These are phyloP conservation scores for Saccharomyces mikatae DNA, from an alignment of 805 yeast genomes.

Conservation along the genomic window DNA sequence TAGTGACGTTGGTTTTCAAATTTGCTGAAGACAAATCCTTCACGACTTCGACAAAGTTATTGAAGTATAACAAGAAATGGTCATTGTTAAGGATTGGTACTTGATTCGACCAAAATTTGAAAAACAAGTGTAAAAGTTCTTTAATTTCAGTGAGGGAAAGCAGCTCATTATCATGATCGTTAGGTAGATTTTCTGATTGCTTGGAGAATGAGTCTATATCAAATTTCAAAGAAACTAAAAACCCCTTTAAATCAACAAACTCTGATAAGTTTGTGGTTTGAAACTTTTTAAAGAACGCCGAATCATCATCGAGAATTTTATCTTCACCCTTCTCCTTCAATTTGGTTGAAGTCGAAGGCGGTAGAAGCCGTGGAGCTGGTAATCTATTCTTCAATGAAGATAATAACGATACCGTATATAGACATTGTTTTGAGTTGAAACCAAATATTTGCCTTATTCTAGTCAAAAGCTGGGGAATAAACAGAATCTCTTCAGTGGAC, in stretches of 20 bases:
- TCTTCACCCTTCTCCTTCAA: not conserved
- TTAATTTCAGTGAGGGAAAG: constrained; percentile 38
- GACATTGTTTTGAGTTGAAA: constrained; percentile 61
- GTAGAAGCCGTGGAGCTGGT: constrained; percentile 28
- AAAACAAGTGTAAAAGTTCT: constrained; percentile 56
- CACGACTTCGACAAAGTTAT: constrained; percentile 15
- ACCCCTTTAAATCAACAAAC: constrained; percentile 20
- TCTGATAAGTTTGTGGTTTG: constrained; percentile 22
- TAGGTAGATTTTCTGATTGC: not conserved
- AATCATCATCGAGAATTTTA: not conserved
- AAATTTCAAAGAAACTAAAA: constrained; percentile 20
- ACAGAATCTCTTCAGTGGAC: constrained; percentile 69
- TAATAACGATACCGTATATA: constrained; percentile 59
- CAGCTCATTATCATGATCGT: constrained; percentile 1
- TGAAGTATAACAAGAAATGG: constrained; percentile 56
- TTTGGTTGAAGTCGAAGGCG: not conserved
- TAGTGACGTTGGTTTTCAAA: constrained; percentile 2
- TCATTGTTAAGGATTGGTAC: constrained; percentile 64
- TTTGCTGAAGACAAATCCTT: constrained; percentile 1
- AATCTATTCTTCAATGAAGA: constrained; percentile 58
- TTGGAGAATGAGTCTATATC: constrained; percentile 6
- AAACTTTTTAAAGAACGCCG: constrained; percentile 11
- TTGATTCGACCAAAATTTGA: constrained; percentile 68
- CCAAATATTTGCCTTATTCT: constrained; percentile 65
- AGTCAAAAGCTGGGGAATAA: constrained; percentile 64